Base-by-base conservation (phyloP, 169 alveolate species). In the Besnoitia besnoiti region DNA sequence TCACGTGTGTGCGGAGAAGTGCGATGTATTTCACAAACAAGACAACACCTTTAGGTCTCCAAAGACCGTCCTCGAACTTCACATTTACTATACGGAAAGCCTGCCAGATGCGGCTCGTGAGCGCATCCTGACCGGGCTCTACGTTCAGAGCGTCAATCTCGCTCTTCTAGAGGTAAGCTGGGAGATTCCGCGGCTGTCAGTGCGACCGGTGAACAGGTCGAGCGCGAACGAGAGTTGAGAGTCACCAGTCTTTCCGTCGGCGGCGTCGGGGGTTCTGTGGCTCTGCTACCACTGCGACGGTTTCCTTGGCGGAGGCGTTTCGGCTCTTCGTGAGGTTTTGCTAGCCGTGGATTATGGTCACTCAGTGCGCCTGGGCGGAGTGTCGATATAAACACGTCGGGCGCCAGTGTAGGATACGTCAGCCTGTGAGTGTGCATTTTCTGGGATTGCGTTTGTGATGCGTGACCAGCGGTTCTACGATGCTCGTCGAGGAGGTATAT, bases 21-120 rank as follows among this genome's bases (percentile, higher is more conserved):
- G 93, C 80, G 49, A 47, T 51, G 80, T 89, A 27, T 89, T 89
- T 51, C 88, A 89, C 80, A 73, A 75, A 40, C 59, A 40, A 76
- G 93, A 89, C 80, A 30, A 8, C 44, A 50, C 40, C 2, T 89
- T 89, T n/a, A 16, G 39, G 0, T 37, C 85, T 5, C 93, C 93
- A 0, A 73, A 76, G 42, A 46, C 82, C 37, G 89, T 73, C 12
- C 82, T 89, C 79, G 42, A 61, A 3, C 89, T 89, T 12, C 55
- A 49, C 51, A 44, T 89, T 35, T 89, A 89, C 51, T 89, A 73
- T n/a, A 77, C 42, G 4, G 62, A 76, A n/a, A 76, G 37, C 35
- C 92, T 14, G 30, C 59, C 30, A 14, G 67, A 51, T 61, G 79
- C n/a, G 35, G 67, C 67, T 35, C 92, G 49, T 0, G 80, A 73